Percentiles rank a stretch among this genome's conserved stretches.
These are phyloP conservation scores for Lachancea quebecensis DNA, from an alignment of 805 yeast species.

Conservation along the genomic window DNA sequence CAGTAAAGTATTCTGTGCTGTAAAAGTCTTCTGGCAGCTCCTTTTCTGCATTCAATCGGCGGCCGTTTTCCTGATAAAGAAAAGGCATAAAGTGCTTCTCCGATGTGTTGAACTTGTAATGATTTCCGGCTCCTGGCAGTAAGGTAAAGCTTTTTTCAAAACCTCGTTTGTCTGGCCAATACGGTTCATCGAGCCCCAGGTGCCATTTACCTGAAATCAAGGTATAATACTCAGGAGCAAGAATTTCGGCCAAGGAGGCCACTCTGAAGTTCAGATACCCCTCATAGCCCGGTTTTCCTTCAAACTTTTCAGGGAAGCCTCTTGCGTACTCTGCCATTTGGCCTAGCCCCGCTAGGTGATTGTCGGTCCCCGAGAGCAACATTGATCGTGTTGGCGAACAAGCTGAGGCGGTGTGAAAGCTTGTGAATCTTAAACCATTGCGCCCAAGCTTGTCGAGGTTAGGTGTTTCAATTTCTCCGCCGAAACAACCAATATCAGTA, in stretches of 20 bases:
- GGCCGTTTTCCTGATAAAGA: conserved; percentile 36
- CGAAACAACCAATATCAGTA: conserved; percentile 48
- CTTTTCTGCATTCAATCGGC: conserved; percentile 31
- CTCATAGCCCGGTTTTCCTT: conserved; percentile 47
- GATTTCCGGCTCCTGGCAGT: conserved; percentile 54
- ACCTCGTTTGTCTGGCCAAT: conserved; percentile 45
- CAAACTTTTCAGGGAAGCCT: conserved; percentile 28
- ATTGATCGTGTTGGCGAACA: conserved; percentile 61
- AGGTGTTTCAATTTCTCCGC: conserved; percentile 54
- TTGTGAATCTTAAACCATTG: conserved; percentile 44
- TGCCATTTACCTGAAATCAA: conserved; percentile 58
- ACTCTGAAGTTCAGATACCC: conserved; percentile 46
- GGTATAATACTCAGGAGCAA: conserved; percentile 43
- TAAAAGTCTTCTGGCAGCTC: conserved; percentile 43
- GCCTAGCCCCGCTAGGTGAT: conserved; percentile 54
- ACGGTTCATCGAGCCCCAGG: conserved; percentile 41
- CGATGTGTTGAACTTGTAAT: conserved; percentile 39
- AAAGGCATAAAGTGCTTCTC: conserved; percentile 36
- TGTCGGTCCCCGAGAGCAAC: conserved; percentile 54
- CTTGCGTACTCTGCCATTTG: conserved; percentile 47
- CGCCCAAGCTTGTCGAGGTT: conserved; percentile 39
- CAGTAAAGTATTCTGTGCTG: conserved; percentile 40
- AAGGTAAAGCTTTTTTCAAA: conserved; percentile 44
- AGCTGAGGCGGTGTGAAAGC: conserved; percentile 58
- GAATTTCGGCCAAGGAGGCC: conserved; percentile 47